Evolutionary conservation across 2,329 filamentous ascomycete species (phyloP).

Genomic region (Penicillium glabrum): DNA sequence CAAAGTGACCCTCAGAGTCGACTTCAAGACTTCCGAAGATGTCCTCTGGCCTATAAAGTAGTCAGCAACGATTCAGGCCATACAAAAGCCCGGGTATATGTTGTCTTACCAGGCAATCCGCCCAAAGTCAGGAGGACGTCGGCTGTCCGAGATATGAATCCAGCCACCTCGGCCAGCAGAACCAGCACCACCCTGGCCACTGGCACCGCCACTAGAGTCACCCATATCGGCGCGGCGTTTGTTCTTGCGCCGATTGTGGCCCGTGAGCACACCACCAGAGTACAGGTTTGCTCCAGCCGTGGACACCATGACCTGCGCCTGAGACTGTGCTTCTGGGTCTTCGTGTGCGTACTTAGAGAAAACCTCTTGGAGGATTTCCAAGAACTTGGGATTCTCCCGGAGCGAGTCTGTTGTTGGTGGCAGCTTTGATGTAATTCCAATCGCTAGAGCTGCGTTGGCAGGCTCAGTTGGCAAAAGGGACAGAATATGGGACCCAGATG

Average conservation of each 20-base stretch:
- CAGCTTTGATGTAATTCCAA: conserved; percentile 55
- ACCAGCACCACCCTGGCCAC: conserved; percentile 58
- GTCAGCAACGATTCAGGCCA: conserved; percentile 8
- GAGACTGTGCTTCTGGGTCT: conserved; percentile 58
- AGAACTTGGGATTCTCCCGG: conserved; percentile 57
- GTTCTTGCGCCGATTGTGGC: conserved; percentile 34
- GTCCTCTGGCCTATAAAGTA: conserved; percentile 54
- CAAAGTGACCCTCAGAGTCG: conserved; percentile 58
- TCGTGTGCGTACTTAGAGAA: conserved; percentile 54
- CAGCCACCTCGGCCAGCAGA: conserved; percentile 60
- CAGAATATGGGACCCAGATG: conserved; percentile 47
- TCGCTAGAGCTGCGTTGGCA: conserved; percentile 53
- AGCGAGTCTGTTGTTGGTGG: conserved; percentile 59
- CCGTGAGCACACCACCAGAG: conserved; percentile 51
- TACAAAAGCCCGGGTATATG: not conserved
- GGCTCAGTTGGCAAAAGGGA: conserved; percentile 58
- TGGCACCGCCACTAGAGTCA: conserved; percentile 57
- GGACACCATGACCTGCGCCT: conserved; percentile 61
- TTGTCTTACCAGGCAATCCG: conserved; percentile 56
- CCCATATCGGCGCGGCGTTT: conserved; percentile 37
- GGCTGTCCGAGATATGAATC: conserved; percentile 62
- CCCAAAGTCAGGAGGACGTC: conserved; percentile 63
- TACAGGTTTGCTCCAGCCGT: conserved; percentile 56
- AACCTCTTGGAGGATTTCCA: conserved; percentile 57
- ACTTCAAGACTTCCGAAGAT: conserved; percentile 66